Conservation (phyloP, 2,329 filamentous ascomycete species). For the Paraphaeosphaeria sporulosa region DNA sequence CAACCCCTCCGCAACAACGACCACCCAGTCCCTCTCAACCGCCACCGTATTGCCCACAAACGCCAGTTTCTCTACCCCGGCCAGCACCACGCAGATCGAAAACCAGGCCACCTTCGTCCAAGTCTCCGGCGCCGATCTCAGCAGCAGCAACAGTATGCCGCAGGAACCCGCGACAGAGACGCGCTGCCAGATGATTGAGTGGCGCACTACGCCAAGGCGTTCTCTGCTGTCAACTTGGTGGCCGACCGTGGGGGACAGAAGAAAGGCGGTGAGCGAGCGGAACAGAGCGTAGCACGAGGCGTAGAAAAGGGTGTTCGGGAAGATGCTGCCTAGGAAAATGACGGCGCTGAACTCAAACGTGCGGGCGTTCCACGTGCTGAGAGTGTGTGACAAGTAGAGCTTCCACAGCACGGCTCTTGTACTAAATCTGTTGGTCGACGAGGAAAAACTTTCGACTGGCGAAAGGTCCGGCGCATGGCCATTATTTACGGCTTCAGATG, state of each 20-base stretch:
- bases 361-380: constrained; percentile 60
- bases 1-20: constrained; percentile 57
- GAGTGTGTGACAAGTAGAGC: constrained; percentile 56
- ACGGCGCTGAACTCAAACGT: constrained; percentile 60
- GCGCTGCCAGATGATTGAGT: constrained; percentile 51
- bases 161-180: constrained; percentile 44
- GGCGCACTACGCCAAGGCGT: constrained; percentile 49
- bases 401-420: constrained; percentile 34
- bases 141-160: constrained; percentile 31
- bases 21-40: constrained; percentile 75
- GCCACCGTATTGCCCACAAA: constrained; percentile 71
- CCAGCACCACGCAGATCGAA: constrained; percentile 58
- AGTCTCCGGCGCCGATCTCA: constrained; percentile 19
- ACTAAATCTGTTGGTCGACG: not conserved
- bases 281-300: constrained; percentile 74
- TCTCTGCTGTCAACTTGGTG: constrained; percentile 63
- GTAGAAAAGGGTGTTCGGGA: constrained; percentile 66
- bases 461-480: not conserved
- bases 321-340: constrained; percentile 56
- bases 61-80: constrained; percentile 73
- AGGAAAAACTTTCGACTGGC: not conserved
- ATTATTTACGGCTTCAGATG: not conserved
- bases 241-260: constrained; percentile 67
- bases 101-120: constrained; percentile 39
- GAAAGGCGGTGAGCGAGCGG: constrained; percentile 64